Base-by-base conservation (phyloP, 139 green algal genomes). In the Chlorella sp. region DNA sequence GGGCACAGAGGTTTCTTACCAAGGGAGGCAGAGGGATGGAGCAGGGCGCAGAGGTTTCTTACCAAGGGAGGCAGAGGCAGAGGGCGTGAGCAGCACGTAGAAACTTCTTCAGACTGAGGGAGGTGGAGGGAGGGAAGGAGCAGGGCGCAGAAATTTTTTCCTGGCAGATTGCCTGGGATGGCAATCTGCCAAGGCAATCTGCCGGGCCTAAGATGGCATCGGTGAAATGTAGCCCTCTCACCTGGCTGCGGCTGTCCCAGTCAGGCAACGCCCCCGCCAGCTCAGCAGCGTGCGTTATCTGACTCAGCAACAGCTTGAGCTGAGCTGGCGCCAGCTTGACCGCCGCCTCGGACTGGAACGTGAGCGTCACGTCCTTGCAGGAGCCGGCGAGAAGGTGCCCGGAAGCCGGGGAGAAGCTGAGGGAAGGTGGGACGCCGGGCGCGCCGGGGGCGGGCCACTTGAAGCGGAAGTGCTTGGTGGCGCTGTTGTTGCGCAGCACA, bases 341-440 rank as follows among this genome's bases (percentile, higher is more conserved):
- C 1, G 84, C 84, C 14, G 67, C 67, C 14, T 74, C 61, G 14
- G 77, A 49, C 2, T 60, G 31, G 72, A 93, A 91, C 35, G 78
- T 89, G 35, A 90, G 74, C 2, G 73, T 81, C 24, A 93, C 70
- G 66, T 85, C 80, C 71, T 90, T 92, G 69, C 31, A 71, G n/a
- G 33, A 29, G 6, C 84, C 84, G 2, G 85, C 78, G 31, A 84
- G 81, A 29, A 95, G 70, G 82, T 93, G 88, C 3, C 88, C 90
- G 17, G 80, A 33, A 10, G 76, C 74, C 2, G 90, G 90, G 0
- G 33, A 75, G 74, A 93, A 87, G 55, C 76, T 77, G 30, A 95
- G 68, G 42, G 81, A 60, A 2, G 78, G 74, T n/a, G n/a, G n/a
- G n/a, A n/a, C n/a, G n/a, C n/a, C n/a, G n/a, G n/a, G n/a, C n/a